These are phyloP conservation scores for Nepenthes mirabilis DNA, from an alignment of 148 eudicot genomes.

Conservation along the genomic window DNA sequence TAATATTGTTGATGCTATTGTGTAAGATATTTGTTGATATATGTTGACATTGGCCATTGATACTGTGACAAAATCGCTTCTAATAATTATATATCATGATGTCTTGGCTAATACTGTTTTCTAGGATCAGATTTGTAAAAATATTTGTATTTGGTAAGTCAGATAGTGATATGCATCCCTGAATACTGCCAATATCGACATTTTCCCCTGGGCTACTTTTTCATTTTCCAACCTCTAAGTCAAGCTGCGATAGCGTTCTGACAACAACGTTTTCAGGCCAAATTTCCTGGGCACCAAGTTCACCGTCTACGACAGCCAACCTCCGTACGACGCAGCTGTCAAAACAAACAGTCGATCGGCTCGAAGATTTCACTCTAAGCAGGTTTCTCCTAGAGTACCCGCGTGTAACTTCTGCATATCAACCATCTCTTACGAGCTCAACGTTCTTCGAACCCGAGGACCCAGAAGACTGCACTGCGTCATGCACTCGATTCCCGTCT, in stretches of 20 bases:
- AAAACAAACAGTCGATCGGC: slow-evolving; percentile 28
- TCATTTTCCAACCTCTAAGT: too few relatives aligned
- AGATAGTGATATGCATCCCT: too few relatives aligned
- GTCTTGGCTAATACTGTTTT: too few relatives aligned
- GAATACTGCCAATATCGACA: too few relatives aligned
- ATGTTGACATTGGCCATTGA: too few relatives aligned
- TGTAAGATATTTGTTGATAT: too few relatives aligned
- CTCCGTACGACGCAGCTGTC: slow-evolving; percentile 31
- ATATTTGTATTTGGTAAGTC: too few relatives aligned
- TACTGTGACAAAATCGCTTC: too few relatives aligned
- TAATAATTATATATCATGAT: too few relatives aligned
- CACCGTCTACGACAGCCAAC: slow-evolving; percentile 65
- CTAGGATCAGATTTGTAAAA: too few relatives aligned
- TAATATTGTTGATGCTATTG: too few relatives aligned
- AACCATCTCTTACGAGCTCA: slow-evolving; percentile 76
- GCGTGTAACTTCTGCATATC: slow-evolving; percentile 58
- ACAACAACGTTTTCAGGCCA: slow-evolving; percentile 35
- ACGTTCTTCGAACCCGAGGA: slow-evolving; percentile 78
- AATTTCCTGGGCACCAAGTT: slow-evolving; percentile 92
- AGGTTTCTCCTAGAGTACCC: slow-evolving; percentile 68
- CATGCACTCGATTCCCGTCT: slow-evolving; percentile 62
- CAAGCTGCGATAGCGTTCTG: neutral
- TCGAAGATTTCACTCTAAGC: slow-evolving; percentile 65
- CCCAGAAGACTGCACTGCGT: slow-evolving; percentile 67
- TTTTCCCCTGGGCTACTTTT: too few relatives aligned